These are phyloP conservation scores for Bryum argenteum DNA, from an alignment of 225 moss, liverwort and hornwort species.

Conservation along the genomic window DNA sequence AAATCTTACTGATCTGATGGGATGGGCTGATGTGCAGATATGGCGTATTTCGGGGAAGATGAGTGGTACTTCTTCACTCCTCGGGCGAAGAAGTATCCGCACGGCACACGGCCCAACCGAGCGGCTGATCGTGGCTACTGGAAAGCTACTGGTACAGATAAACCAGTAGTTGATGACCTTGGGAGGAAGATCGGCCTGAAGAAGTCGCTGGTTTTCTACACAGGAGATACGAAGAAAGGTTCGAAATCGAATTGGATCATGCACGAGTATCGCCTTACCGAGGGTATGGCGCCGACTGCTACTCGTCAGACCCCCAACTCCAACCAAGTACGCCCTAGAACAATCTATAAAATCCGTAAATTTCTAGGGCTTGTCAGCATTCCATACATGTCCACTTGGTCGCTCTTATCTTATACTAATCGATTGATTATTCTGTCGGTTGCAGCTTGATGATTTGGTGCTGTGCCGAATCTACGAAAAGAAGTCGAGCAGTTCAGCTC, in stretches of 20 bases:
- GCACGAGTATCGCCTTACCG: constrained; percentile 49
- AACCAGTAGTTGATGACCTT: neutral
- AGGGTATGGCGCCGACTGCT: neutral
- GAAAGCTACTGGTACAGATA: constrained; percentile 49
- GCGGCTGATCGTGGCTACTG: constrained; percentile 38
- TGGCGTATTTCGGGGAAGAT: constrained; percentile 34
- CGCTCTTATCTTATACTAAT: too few species aligned
- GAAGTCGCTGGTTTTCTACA: constrained; percentile 44
- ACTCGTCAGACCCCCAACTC: constrained; percentile 15
- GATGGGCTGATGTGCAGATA: constrained; percentile 8
- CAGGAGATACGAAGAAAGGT: constrained; percentile 21
- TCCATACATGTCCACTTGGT: too few species aligned
- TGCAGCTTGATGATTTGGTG: constrained; percentile 87
- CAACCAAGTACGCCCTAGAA: neutral
- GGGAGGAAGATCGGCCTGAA: constrained; percentile 25
- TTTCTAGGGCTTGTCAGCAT: too few species aligned
- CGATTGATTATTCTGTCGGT: neutral
- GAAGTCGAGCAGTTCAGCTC: constrained; percentile 10
- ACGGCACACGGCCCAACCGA: constrained; percentile 42
- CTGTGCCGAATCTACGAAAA: constrained; percentile 71
- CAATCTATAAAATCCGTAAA: too few species aligned
- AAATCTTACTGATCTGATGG: neutral
- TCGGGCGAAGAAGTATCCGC: constrained; percentile 30
- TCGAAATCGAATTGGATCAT: constrained; percentile 48
- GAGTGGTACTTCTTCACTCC: constrained; percentile 50